These are phyloP conservation scores for Spergularia marina DNA, from an alignment of 148 eudicot genomes.

Conservation along the genomic window DNA sequence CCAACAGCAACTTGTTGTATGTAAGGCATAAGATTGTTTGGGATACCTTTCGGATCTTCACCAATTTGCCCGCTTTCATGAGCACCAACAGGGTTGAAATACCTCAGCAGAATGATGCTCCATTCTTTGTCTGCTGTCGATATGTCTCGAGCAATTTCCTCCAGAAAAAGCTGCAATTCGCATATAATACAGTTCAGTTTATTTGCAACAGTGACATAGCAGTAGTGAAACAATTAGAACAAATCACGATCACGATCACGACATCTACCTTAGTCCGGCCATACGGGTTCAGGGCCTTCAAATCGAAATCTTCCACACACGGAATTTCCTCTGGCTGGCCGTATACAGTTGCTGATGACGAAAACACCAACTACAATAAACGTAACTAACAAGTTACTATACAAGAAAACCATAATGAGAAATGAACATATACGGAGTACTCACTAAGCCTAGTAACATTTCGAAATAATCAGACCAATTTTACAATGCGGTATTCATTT, in stretches of 20 bases:
- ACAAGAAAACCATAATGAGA: not conserved
- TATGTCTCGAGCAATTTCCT: conserved; percentile 82
- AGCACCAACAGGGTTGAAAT: conserved; percentile 94
- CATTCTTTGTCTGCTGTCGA: conserved; percentile 71
- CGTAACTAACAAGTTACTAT: not conserved
- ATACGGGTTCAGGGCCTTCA: conserved; percentile 85
- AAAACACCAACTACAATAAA: conserved; percentile 73
- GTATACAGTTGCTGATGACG: conserved; percentile 91
- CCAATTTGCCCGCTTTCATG: conserved; percentile 88
- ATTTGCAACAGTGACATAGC: not conserved
- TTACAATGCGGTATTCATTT: no score
- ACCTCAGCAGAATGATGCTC: conserved; percentile 76
- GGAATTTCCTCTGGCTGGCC: conserved; percentile 87
- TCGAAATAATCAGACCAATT: no score
- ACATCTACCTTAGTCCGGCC: conserved; percentile 76
- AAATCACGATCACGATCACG: not conserved
- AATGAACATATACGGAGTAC: no score
- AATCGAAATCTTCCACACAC: conserved; percentile 63
- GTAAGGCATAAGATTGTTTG: conserved; percentile 93
- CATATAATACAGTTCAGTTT: not conserved
- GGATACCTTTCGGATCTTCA: conserved; percentile 90
- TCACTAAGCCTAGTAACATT: no score
- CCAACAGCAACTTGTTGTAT: conserved; percentile 90
- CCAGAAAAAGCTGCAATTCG: conserved; percentile 56
- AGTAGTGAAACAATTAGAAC: not conserved